A percentile compares a stretch with the other conserved stretches of the same genome.
Evolutionary conservation across 2,329 filamentous ascomycete species (phyloP).

Genomic region (Cladosporium austrohemisphaericum): DNA sequence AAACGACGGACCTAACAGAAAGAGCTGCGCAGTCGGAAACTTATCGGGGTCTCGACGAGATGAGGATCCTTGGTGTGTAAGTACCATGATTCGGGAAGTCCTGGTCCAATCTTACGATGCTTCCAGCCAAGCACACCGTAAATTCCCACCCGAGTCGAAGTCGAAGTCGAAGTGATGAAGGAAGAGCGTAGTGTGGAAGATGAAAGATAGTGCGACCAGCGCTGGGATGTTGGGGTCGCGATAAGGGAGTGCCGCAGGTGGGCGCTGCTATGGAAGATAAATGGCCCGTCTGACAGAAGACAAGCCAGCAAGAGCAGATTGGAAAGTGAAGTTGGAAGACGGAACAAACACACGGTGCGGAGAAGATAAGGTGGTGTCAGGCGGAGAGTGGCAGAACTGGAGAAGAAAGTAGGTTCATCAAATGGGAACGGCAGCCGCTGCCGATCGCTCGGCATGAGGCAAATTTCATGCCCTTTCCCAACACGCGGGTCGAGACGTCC

Average conservation of each 20-base stretch:
- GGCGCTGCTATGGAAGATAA: not conserved
- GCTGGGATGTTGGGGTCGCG: not conserved
- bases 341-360: slow-evolving; percentile 3
- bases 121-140: slow-evolving; percentile 15
- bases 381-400: not conserved
- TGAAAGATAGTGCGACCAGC: slow-evolving; percentile 1
- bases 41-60: slow-evolving; percentile 60
- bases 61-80: slow-evolving; percentile 53
- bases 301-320: not conserved
- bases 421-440: slow-evolving; percentile 7
- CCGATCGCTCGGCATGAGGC: slow-evolving; percentile 6
- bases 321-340: not conserved
- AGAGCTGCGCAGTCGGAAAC: slow-evolving; percentile 79
- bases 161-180: not conserved
- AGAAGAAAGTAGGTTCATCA: slow-evolving; percentile 1
- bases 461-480: too few relatives aligned
- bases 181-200: not conserved
- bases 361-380: slow-evolving; percentile 1
- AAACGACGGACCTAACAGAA: slow-evolving; percentile 67
- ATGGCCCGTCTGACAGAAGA: not conserved
- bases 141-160: not conserved
- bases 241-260: not conserved
- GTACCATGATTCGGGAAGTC: slow-evolving; percentile 47
- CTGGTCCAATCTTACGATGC: slow-evolving; percentile 23
- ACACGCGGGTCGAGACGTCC: too few relatives aligned